Evolutionary conservation across 768 basidiomycete genomes (phyloP), one percentile per base, ranked within the genome.

Genomic region (Termitomyces sp.): DNA sequence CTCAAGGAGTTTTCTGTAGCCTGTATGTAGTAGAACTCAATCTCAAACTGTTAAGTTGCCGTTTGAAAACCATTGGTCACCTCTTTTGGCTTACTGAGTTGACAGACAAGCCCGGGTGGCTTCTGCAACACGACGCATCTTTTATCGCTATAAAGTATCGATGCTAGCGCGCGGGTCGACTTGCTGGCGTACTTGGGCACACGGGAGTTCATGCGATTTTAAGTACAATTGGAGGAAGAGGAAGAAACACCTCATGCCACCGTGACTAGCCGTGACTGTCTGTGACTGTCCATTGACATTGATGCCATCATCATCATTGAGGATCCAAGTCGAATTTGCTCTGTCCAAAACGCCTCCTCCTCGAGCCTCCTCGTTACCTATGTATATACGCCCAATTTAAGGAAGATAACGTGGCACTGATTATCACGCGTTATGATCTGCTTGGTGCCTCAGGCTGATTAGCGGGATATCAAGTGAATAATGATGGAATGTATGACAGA

Each of bases 41-140:
- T 51, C 5, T 18, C 39, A 54, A 52, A 52, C 1, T 1, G 32
- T 13, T 16, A 16, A 32, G n/a, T 44, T 24, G 18, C 28, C 4
- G 40, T 13, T 44, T 44, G 42, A 35, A 20, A 18, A 38, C 3
- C 20, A 36, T 35, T 40, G 39, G 2, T 35, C 50, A 60, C 59
- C 52, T 48, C 55, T 36, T 42, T 33, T 40, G 66, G 60, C 13
- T 68, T 54, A 46, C 71, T 68, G 54, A 78, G 67, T 71, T 88
- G 87, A 59, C 83, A 86, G 13, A 84, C 69, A 45, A 89, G 74
- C 22, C 78, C 81, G 4, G 84, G 77, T 3, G 87, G 86, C 67
- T 89, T 89, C 67, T 87, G 85, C 45, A 87, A 65, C 7, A 87
- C 76, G 18, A 87, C 71, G n/a, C 82, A 59, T 20, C 77, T 74